phyloP scores from a whole-genome alignment of 177 flowering plant genomes.

The Vitis hybrid region DNA sequence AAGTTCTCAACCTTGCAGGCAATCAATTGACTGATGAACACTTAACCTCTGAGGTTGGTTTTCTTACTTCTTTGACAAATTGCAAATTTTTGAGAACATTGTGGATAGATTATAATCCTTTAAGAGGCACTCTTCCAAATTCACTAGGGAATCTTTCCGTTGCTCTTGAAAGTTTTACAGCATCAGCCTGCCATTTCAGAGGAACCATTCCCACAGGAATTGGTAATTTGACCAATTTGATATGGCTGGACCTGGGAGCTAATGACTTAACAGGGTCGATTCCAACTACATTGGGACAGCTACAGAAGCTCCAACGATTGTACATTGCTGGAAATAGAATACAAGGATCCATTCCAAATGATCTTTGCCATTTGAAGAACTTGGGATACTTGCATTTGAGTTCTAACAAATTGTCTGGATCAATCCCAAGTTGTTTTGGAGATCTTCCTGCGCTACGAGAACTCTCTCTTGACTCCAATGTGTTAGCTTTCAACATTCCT shows the following conservation, averaged over 20 bases:
- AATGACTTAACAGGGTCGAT: too few relatives aligned
- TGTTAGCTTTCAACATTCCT: constrained; percentile 4
- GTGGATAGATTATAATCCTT: background rate
- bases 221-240: background rate
- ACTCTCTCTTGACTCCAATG: constrained; percentile 5
- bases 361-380: too few relatives aligned
- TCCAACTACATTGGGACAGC: background rate
- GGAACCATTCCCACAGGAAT: constrained; percentile 6
- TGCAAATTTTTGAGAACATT: background rate
- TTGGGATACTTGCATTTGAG: too few relatives aligned
- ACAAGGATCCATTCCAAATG: background rate
- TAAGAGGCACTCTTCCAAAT: background rate
- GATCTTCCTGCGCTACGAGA: background rate
- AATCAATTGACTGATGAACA: background rate
- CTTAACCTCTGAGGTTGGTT: background rate
- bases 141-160: constrained; percentile 16
- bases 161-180: constrained; percentile 5
- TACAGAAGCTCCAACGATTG: background rate
- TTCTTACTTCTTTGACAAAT: constrained; percentile 6
- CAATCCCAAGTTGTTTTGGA: background rate
- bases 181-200: background rate
- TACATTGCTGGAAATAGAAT: too few relatives aligned
- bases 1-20: background rate
- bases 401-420: too few relatives aligned
- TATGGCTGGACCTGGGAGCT: background rate